Percentiles rank a stretch among this genome's conserved stretches.
These are phyloP conservation scores for Chytriomyces confervae DNA, from an alignment of 192 early-diverging fungal species.

Conservation along the genomic window DNA sequence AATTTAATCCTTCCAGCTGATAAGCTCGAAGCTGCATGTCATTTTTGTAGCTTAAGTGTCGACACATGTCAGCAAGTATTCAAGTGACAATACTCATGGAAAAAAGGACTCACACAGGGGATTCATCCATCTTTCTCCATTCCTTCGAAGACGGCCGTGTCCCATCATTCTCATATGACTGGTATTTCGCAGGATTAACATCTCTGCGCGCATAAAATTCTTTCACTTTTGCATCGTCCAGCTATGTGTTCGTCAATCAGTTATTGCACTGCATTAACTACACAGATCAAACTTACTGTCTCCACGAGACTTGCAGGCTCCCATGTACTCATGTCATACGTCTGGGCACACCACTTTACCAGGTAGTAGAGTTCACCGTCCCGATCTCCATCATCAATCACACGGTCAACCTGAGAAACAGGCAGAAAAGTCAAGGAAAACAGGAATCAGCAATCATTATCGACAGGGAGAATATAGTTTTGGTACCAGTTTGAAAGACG, in stretches of 20 bases:
- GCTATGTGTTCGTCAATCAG: conserved; percentile 16
- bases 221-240: conserved; percentile 67
- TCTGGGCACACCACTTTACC: conserved; percentile 75
- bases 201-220: conserved; percentile 69
- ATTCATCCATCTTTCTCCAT: conserved; percentile 65
- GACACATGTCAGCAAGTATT: not conserved
- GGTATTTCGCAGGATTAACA: conserved; percentile 59
- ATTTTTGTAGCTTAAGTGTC: conserved; percentile 61
- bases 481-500: conserved; percentile 64
- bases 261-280: not conserved
- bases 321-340: conserved; percentile 80
- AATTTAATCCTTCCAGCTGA: conserved; percentile 85
- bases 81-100: not conserved
- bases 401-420: conserved; percentile 68
- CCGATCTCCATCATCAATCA: conserved; percentile 83
- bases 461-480: not conserved
- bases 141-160: conserved; percentile 52
- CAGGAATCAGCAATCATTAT: not conserved
- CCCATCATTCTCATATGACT: conserved; percentile 39
- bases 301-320: conserved; percentile 62
- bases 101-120: conserved; percentile 54
- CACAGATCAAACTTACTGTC: conserved; percentile 44
- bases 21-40: conserved; percentile 74
- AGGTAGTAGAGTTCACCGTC: conserved; percentile 71
- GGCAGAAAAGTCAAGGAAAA: not conserved